A percentile compares a stretch with the other conserved stretches of the same genome.
These are phyloP conservation scores for Thalia dealbata DNA, from an alignment of 176 grass and related monocot genomes.

Conservation along the genomic window DNA sequence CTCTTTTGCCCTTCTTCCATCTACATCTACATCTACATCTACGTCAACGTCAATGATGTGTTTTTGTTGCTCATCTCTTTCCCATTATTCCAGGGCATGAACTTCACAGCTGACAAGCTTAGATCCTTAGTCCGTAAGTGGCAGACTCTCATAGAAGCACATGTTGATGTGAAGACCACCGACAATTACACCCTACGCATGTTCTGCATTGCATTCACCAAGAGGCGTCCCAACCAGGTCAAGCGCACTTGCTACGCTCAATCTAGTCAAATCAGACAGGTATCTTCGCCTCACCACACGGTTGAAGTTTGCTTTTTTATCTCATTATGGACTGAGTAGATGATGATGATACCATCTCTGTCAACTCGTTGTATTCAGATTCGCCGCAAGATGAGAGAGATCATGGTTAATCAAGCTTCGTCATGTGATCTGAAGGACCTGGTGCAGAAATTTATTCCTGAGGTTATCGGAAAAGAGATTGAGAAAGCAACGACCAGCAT, in stretches of 20 bases:
- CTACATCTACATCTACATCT: too few species aligned
- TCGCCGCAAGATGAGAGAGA: slow-evolving; percentile 65
- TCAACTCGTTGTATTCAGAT: slow-evolving; percentile 34
- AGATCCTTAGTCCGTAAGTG: slow-evolving; percentile 65
- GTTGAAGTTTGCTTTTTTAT: neutral
- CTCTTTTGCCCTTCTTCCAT: neutral
- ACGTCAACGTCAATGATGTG: neutral
- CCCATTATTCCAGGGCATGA: slow-evolving; percentile 34
- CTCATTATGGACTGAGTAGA: neutral
- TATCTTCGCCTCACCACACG: slow-evolving; percentile 5
- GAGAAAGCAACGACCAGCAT: slow-evolving; percentile 68
- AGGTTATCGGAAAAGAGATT: slow-evolving; percentile 78
- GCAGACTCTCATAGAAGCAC: slow-evolving; percentile 69
- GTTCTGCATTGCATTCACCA: slow-evolving; percentile 78
- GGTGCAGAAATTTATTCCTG: slow-evolving; percentile 67
- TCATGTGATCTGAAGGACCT: slow-evolving; percentile 71
- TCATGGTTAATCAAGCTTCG: slow-evolving; percentile 56
- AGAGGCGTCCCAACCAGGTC: slow-evolving; percentile 56
- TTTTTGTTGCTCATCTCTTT: neutral
- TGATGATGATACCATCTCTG: neutral
- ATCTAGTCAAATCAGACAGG: slow-evolving; percentile 68
- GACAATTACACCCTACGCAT: slow-evolving; percentile 56
- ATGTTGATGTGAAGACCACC: slow-evolving; percentile 69
- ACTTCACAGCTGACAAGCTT: slow-evolving; percentile 56
- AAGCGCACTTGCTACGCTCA: slow-evolving; percentile 81